A percentile compares a stretch with the other conserved stretches of the same genome.
phyloP scores from a whole-genome alignment of 2,329 filamentous ascomycete genomes.

The Ceratocystis smalleyi region DNA sequence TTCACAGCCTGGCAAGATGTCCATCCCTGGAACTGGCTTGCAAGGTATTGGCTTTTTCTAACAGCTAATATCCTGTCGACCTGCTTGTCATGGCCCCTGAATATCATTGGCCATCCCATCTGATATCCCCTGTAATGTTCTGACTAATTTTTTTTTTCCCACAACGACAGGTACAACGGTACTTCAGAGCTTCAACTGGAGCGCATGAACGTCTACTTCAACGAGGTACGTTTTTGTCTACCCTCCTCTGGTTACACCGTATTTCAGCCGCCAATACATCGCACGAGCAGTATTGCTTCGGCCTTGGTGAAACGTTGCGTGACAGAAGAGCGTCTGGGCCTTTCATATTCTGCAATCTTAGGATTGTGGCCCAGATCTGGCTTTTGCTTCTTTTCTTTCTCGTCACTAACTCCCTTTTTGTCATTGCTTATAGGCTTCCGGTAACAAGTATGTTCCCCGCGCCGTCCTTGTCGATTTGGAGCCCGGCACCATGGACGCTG shows the following conservation, averaged over 20 bases:
- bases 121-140: background rate
- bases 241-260: background rate
- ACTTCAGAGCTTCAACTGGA: slow-evolving; percentile 97
- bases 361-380: background rate
- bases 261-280: background rate
- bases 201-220: slow-evolving; percentile 99
- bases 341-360: too few relatives aligned
- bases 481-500: slow-evolving; percentile 98
- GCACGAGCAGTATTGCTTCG: background rate
- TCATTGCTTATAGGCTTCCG: slow-evolving; percentile 53
- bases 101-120: slow-evolving; percentile 5
- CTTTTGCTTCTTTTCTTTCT: background rate
- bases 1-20: background rate
- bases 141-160: background rate
- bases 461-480: slow-evolving; percentile 98
- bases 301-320: too few relatives aligned
- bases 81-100: slow-evolving; percentile 8
- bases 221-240: slow-evolving; percentile 36
- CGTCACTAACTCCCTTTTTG: slow-evolving; percentile 15
- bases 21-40: background rate
- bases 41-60: background rate
- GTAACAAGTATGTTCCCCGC: slow-evolving; percentile 98
- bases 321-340: too few relatives aligned
- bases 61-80: background rate
- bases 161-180: slow-evolving; percentile 65